phyloP scores from a whole-genome alignment of 1,284 basidiomycete genomes.

The Fistulinella staudtii region DNA sequence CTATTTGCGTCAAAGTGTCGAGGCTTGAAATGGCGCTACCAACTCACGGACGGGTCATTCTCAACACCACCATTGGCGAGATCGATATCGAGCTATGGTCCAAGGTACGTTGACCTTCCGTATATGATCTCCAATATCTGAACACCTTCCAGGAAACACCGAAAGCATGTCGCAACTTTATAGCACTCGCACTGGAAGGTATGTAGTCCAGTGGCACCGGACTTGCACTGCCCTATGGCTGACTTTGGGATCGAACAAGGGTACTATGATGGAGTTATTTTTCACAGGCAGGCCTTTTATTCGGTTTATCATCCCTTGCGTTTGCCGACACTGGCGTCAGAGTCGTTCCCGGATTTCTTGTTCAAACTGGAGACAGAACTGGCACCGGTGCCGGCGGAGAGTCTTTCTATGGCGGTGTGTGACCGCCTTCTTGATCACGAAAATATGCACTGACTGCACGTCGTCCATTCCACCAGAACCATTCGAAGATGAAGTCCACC shows the following conservation, averaged over 20 bases:
- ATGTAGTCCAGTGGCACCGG: conserved; percentile 31
- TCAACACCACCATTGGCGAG: conserved; percentile 89
- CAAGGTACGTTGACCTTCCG: conserved; percentile 49
- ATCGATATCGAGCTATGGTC: conserved; percentile 96
- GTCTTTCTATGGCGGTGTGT: conserved; percentile 82
- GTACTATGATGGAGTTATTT: conserved; percentile 94
- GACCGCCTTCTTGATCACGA: neutral
- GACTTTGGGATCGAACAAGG: conserved; percentile 46
- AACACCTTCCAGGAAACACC: conserved; percentile 69
- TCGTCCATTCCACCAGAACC: conserved; percentile 55
- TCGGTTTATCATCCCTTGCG: neutral
- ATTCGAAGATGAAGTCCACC: conserved; percentile 93
- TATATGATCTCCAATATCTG: neutral
- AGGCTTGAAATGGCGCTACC: conserved; percentile 61
- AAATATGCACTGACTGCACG: neutral
- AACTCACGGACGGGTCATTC: conserved; percentile 80
- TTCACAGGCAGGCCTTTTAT: conserved; percentile 65
- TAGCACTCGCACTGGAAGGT: conserved; percentile 90
- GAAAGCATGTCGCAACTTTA: conserved; percentile 89
- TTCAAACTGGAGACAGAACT: conserved; percentile 94
- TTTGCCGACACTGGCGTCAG: conserved; percentile 34
- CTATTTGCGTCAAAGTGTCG: no score
- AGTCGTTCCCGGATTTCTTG: conserved; percentile 82
- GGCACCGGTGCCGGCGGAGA: conserved; percentile 91
- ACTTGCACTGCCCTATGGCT: conserved; percentile 7